Evolutionary conservation across 1,284 basidiomycete species (phyloP), one percentile per base, ranked within the genome.

Genomic region (Lignosus rhinocerotis): DNA sequence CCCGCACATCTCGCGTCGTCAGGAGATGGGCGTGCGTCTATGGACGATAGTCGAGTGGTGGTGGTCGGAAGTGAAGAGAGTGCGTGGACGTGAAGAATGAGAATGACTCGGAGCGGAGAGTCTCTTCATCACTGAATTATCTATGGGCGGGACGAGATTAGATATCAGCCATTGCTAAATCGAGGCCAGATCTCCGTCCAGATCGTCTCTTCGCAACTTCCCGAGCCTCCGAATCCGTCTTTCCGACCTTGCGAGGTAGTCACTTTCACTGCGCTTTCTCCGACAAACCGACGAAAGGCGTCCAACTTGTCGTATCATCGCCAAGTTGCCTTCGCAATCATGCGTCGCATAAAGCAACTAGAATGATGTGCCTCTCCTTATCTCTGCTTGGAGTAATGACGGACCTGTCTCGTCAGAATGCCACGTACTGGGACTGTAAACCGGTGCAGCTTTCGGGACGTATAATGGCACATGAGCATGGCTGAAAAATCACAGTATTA

Each of bases 1-100:
- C 66, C 94, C 94, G 73, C 94, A 96, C 94, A 96, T 96, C 34
- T 55, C 69, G 69, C 49, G 39, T 36, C 17, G 30, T 48, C 30
- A 25, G 4, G 11, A 25, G 2, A 11, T 32, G 33, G 11, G 11
- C 31, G 4, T 42, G 53, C 14, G 31, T n/a, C 31, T 46, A 11
- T 12, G 38, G 16, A 16, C 12, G 41, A 9, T 30, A 16, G 25
- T 25, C 10, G 39, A 31, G 51, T 55, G 32, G 30, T 50, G 32
- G 47, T 39, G 53, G 50, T 17, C 14, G 48, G 14, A 46, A 47
- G 43, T 32, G 8, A 32, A 51, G 51, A 17, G 38, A 48, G 12
- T 2, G 38, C 45, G 41, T 14, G 32, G 25, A 17, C 17, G 34
- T 46, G 44, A 25, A 31, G 51, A 46, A 33, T 39, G 49, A 43